Percentiles rank a stretch among this genome's conserved stretches.
Conservation (phyloP, 495 filamentous ascomycete species). For the Penicillium canescens region DNA sequence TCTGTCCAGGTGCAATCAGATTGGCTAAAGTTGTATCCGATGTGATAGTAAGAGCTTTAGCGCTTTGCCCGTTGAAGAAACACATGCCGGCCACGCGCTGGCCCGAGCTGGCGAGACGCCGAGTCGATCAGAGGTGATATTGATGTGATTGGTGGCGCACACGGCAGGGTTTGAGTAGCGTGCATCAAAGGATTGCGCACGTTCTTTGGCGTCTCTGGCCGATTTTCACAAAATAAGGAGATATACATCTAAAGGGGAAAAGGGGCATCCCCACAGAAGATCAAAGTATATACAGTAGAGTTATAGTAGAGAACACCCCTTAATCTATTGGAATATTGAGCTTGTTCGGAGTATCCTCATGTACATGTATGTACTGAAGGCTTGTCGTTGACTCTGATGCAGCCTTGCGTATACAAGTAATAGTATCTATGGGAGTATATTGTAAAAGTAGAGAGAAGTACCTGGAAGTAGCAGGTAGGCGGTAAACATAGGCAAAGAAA, state of each 20-base stretch:
- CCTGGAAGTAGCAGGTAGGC: not conserved
- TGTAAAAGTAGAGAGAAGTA: not conserved
- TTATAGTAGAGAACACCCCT: conserved; percentile 11
- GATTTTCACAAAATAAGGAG: not conserved
- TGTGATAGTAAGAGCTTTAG: conserved; percentile 3
- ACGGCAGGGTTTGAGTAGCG: not conserved
- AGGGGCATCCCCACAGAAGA: conserved; percentile 2
- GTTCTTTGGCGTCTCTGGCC: not conserved
- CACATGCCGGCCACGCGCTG: conserved; percentile 20
- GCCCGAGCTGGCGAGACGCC: conserved; percentile 20
- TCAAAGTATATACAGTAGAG: not conserved
- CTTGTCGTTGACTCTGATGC: no score
- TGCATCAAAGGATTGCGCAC: conserved; percentile 8
- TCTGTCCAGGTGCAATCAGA: not conserved
- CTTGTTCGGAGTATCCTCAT: not conserved
- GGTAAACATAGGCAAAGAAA: not conserved
- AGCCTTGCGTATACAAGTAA: no score
- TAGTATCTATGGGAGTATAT: no score
- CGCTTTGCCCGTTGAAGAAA: conserved; percentile 22
- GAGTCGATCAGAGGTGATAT: not conserved
- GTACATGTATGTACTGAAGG: not conserved
- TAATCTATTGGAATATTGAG: conserved; percentile 10
- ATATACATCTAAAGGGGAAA: conserved; percentile 1
- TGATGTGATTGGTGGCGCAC: conserved; percentile 6
- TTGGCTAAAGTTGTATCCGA: conserved; percentile 6